phyloP scores from a whole-genome alignment of 371 early-diverging fungal species.

The Mortierella sp. region DNA sequence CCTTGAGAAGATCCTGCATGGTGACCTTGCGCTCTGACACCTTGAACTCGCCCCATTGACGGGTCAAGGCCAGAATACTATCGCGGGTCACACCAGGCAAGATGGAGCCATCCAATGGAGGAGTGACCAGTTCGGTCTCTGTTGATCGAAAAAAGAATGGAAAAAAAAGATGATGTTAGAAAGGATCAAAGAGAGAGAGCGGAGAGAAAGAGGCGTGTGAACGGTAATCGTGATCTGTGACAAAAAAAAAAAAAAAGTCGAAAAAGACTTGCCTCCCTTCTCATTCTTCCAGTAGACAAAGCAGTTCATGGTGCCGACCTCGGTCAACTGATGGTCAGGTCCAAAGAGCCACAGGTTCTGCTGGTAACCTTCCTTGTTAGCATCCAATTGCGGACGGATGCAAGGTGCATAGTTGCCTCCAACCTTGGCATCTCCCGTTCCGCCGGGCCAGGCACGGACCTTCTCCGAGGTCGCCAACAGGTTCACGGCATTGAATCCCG shows the following conservation, averaged over 20 bases:
- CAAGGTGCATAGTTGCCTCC: constrained; percentile 89
- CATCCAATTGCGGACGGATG: constrained; percentile 90
- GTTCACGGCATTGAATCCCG: constrained; percentile 90
- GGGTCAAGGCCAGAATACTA: constrained; percentile 86
- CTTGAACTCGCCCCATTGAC: constrained; percentile 90
- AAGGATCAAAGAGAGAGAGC: no score
- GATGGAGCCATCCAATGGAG: constrained; percentile 95
- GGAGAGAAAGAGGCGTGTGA: no score
- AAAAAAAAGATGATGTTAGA: no score
- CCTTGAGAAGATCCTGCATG: constrained; percentile 84
- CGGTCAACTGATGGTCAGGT: constrained; percentile 85
- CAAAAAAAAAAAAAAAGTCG: neutral
- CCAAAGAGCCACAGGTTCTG: constrained; percentile 97
- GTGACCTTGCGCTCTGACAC: constrained; percentile 87
- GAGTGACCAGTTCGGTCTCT: constrained; percentile 89
- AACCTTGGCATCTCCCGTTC: constrained; percentile 93
- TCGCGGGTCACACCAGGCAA: constrained; percentile 98
- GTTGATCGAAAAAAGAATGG: constrained; percentile 1
- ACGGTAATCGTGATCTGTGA: no score
- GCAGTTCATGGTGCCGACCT: constrained; percentile 98
- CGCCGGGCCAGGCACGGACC: constrained; percentile 97
- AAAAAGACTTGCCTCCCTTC: constrained; percentile 60
- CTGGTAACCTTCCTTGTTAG: constrained; percentile 85
- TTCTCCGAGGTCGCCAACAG: constrained; percentile 86
- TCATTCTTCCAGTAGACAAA: constrained; percentile 88